These are phyloP conservation scores for Helichrysum umbraculigerum DNA, from an alignment of 129 eudicot species.

Conservation along the genomic window DNA sequence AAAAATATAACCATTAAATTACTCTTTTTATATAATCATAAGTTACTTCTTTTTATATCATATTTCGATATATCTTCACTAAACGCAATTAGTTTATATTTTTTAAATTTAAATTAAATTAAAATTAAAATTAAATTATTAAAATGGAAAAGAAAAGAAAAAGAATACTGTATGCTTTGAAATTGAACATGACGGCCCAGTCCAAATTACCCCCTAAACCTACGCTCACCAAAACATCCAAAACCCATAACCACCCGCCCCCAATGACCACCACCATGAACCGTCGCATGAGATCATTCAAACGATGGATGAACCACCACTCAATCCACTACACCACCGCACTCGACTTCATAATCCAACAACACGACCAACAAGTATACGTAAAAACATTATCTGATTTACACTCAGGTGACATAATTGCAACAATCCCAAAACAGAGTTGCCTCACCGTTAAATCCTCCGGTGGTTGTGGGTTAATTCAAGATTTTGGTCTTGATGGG, in stretches of 20 bases:
- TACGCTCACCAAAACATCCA: neutral
- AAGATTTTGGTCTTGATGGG: slow-evolving; percentile 65
- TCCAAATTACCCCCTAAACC: neutral
- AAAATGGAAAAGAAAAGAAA: too few species aligned
- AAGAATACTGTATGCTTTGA: too few species aligned
- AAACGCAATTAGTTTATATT: neutral
- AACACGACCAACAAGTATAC: slow-evolving; percentile 35
- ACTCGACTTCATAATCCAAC: slow-evolving; percentile 38
- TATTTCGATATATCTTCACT: too few species aligned
- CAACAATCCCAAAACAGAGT: slow-evolving; percentile 76
- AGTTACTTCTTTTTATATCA: neutral
- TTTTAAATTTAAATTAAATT: too few species aligned
- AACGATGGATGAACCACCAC: slow-evolving; percentile 72
- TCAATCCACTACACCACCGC: slow-evolving; percentile 69
- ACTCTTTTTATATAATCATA: too few species aligned
- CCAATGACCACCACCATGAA: slow-evolving; percentile 1
- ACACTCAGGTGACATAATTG: slow-evolving; percentile 74
- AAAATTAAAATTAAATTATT: too few species aligned
- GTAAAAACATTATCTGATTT: slow-evolving; percentile 57
- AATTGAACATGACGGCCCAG: neutral
- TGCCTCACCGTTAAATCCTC: slow-evolving; percentile 79
- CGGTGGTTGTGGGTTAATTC: slow-evolving; percentile 51
- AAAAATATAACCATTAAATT: too few species aligned
- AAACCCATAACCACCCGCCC: neutral
- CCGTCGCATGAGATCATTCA: slow-evolving; percentile 80